Evolutionary conservation across 1,284 basidiomycete genomes (phyloP).

Genomic region (Ceratobasidium sp.): DNA sequence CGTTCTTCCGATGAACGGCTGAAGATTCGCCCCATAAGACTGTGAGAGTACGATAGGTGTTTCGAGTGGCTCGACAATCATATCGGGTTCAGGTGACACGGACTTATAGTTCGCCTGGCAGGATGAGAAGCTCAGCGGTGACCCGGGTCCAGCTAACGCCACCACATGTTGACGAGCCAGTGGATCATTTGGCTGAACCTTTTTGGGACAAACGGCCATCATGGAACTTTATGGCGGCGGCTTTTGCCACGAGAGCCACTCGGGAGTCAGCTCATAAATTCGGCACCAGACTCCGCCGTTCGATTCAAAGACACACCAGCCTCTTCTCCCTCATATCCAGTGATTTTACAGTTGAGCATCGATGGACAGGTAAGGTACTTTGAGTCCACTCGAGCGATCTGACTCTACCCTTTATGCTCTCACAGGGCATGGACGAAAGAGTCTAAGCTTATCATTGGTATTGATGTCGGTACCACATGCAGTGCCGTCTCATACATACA

Average conservation of each 20-base stretch:
- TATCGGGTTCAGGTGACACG: neutral
- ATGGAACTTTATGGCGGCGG: too few relatives aligned
- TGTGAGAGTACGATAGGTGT: neutral
- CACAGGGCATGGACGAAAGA: too few relatives aligned
- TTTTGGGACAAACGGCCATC: neutral
- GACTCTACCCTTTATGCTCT: too few relatives aligned
- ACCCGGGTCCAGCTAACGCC: neutral
- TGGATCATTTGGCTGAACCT: neutral
- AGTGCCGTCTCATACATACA: conserved; percentile 25
- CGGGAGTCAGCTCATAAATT: too few relatives aligned
- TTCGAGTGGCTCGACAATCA: neutral
- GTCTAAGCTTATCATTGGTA: conserved; percentile 3
- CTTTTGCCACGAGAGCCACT: too few relatives aligned
- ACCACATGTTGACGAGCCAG: neutral
- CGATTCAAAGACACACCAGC: too few relatives aligned
- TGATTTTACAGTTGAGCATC: too few relatives aligned
- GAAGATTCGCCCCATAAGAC: neutral
- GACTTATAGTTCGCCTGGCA: neutral
- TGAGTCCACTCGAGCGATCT: too few relatives aligned
- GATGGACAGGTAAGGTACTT: too few relatives aligned
- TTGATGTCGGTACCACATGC: conserved; percentile 25
- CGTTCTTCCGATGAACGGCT: neutral
- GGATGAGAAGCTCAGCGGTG: neutral
- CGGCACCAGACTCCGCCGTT: too few relatives aligned
- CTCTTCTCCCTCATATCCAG: too few relatives aligned